Conservation (phyloP, 805 yeast species). For the Maudiozyma pseudohumilis region DNA sequence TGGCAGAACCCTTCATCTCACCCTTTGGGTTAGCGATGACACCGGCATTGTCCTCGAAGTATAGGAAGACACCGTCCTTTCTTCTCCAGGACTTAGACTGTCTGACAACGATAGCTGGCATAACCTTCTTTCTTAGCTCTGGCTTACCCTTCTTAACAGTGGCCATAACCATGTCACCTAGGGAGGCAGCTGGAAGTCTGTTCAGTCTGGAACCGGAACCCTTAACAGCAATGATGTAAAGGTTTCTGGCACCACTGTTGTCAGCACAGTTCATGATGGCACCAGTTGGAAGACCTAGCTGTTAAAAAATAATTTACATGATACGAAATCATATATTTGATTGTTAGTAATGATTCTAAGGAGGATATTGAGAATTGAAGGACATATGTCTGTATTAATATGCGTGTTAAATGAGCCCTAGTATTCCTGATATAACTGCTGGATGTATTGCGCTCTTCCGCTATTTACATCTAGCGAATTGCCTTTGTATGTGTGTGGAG, state of each 20-base stretch:
- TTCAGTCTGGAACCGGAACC: conserved; percentile 99
- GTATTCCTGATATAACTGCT: no score
- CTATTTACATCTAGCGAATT: no score
- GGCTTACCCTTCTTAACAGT: conserved; percentile 99
- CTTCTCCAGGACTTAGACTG: conserved; percentile 99
- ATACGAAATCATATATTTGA: neutral
- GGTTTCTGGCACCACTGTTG: conserved; percentile 99
- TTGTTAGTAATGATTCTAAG: conserved; percentile 5
- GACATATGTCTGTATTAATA: neutral
- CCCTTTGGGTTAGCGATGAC: conserved; percentile 99
- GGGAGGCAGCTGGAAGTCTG: conserved; percentile 99
- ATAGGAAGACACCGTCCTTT: conserved; percentile 98
- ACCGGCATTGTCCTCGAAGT: conserved; percentile 99
- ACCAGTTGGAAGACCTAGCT: conserved; percentile 99
- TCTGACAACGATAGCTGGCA: conserved; percentile 99
- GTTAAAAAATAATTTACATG: conserved; percentile 13
- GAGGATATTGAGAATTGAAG: neutral
- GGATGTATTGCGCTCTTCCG: no score
- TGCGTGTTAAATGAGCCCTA: no score
- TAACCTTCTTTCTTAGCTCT: conserved; percentile 99
- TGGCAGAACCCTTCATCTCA: conserved; percentile 99
- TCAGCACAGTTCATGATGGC: conserved; percentile 99
- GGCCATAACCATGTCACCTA: conserved; percentile 99
- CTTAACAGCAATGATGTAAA: conserved; percentile 96
- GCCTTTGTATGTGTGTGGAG: no score